Evolutionary conservation across 441 rosid genomes (phyloP), one percentile per base, ranked within the genome.

Genomic region (Mallotus japonicus): DNA sequence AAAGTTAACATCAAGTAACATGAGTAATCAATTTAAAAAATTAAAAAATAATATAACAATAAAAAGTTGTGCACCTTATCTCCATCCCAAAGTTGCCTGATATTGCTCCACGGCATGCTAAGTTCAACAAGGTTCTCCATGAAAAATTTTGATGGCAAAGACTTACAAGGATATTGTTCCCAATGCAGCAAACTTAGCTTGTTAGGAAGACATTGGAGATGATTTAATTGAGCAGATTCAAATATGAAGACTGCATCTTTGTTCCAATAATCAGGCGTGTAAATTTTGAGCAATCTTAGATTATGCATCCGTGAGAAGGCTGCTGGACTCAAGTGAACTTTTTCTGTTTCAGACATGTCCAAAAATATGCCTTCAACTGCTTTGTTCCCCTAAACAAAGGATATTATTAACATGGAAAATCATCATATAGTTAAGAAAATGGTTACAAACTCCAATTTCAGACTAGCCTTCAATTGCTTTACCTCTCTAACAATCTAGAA

Each of bases 291-390:
- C 20, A 49, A 15, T 66, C 58, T 50, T 5, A 66, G 32, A 40
- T 66, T 66, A 17, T 10, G 42, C 58, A 66, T 66, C 11, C 6
- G 4, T 28, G 42, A 22, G 58, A 66, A 46, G 20, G 57, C 8
- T 28, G 40, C 20, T 7, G 56, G 14, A 28, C 8, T 49, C 42
- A 66, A 6, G 6, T 24, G 57, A 2, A 50, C 13, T 13, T 22
- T 28, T 40, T 9, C 16, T 2, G 58, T 3, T 32, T 62, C 72
- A 1, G 76, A 47, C 7, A 47, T 42, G 15, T 70, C 63, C 2
- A 82, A 62, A 8, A 40, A 50, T 13, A 84, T 71, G 6, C 76
- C 81, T 76, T 76, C 76, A 53, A 80, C 58, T 2, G 46, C n/a
- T 19, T 67, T 53, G 3, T 81, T 75, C 6, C 80, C 82, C 78